Base-by-base conservation (phyloP, 129 eudicot species). In the Smallanthus sonchifolius region DNA sequence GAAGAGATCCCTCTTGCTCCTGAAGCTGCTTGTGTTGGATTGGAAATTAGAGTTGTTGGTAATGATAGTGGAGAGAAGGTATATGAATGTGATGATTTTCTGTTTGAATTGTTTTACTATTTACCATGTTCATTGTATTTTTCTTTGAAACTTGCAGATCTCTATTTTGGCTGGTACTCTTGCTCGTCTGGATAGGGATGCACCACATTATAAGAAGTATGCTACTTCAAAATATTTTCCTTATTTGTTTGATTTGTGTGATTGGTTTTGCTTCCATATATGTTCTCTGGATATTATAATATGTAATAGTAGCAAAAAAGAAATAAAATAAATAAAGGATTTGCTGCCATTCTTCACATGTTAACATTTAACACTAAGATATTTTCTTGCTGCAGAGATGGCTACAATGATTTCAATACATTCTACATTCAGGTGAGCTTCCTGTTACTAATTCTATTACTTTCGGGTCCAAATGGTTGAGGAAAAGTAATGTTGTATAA, bases 1-100 rank as follows among this genome's bases (percentile, higher is more conserved):
- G 99, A 91, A 72, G 99, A 91, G 85, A 95, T 95, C 75, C 99
- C 97, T 62, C 99, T 95, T 80, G 94, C 97, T 42, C 99, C 99
- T 47, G 96, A 95, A 83, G 96, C 91, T 81, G 97, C 96, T 79
- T 88, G 87, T 82, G 99, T 94, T 63, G 99, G 99, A 56, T 85
- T 95, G 34, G 99, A 95, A 73, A 95, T 95, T 74, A 85, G 99
- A 80, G 99, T 95, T 81, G 99, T 95, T 70, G 99, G 99, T 30
- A 57, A 57, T 57, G 64, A 57, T 57, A 57, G 64, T 57, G 64
- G 64, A 57, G 64, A 57, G 64, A 57, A 57, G 64, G 64, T 57
- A 28, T 59, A 10, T 28, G 32, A 5, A 15, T 49, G 56, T 49
- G 56, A 49, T 2, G 2, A 49, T n/a, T 49, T 49, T 49, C 56